A percentile compares a stretch with the other conserved stretches of the same genome.
Conservation (phyloP, 73 alveolate species). For the Stentor roeselii region DNA sequence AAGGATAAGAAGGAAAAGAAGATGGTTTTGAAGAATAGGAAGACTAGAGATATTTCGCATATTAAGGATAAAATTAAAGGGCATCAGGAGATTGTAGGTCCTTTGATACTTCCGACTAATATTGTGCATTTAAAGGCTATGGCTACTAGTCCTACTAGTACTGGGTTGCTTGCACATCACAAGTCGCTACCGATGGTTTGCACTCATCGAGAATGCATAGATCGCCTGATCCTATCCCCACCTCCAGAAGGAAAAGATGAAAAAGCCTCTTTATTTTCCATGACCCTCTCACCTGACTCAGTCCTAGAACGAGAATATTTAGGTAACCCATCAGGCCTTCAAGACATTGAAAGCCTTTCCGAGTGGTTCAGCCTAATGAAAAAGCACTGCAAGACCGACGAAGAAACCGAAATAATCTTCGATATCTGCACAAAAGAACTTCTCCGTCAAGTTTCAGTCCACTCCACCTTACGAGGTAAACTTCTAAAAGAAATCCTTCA, state of each 20-base stretch:
- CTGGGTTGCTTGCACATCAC: background rate
- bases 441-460: constrained; percentile 13
- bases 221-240: background rate
- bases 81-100: background rate
- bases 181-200: background rate
- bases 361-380: background rate
- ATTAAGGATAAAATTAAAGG: background rate
- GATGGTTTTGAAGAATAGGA: background rate
- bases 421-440: background rate
- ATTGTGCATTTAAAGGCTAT: background rate
- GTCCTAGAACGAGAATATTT: background rate
- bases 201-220: background rate
- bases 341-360: background rate
- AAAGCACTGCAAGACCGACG: background rate
- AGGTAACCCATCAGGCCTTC: constrained; percentile 2
- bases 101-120: constrained; percentile 16
- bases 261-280: background rate
- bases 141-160: background rate
- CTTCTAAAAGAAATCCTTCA: background rate
- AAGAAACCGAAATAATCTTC: background rate
- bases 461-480: constrained; percentile 1
- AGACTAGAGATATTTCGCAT: constrained; percentile 17
- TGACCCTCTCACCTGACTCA: background rate
- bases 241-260: background rate
- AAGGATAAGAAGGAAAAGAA: background rate